A percentile compares a stretch with the other conserved stretches of the same genome.
Conservation (phyloP, 371 early-diverging fungal genomes). For the Rhizopus delemar region DNA sequence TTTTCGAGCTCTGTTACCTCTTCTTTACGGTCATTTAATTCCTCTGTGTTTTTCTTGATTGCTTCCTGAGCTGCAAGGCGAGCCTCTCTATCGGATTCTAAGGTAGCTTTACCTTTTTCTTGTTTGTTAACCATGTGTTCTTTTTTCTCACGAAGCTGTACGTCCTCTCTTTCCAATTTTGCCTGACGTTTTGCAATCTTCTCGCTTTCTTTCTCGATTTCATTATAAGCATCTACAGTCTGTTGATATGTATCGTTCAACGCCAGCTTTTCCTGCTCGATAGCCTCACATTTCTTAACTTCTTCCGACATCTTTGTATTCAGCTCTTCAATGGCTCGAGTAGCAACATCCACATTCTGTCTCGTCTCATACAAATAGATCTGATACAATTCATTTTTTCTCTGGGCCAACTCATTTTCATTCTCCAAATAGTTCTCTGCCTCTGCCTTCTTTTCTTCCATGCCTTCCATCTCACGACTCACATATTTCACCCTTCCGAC, state of each 20-base stretch:
- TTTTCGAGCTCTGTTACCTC: slow-evolving; percentile 68
- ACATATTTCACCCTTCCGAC: slow-evolving; percentile 84
- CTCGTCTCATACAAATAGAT: slow-evolving; percentile 57
- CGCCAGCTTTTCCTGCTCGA: slow-evolving; percentile 58
- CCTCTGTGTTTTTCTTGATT: slow-evolving; percentile 58
- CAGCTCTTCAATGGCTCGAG: slow-evolving; percentile 50
- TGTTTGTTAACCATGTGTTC: slow-evolving; percentile 76
- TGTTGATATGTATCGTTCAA: slow-evolving; percentile 59
- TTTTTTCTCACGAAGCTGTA: slow-evolving; percentile 75
- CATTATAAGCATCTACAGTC: slow-evolving; percentile 66
- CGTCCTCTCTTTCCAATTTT: slow-evolving; percentile 78
- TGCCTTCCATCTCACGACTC: slow-evolving; percentile 75
- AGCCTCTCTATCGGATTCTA: slow-evolving; percentile 60
- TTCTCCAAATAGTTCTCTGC: slow-evolving; percentile 78
- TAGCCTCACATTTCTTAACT: slow-evolving; percentile 50
- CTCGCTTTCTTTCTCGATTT: slow-evolving; percentile 58
- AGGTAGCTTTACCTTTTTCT: slow-evolving; percentile 64
- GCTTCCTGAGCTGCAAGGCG: slow-evolving; percentile 51
- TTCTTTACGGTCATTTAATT: slow-evolving; percentile 47
- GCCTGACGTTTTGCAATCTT: slow-evolving; percentile 62
- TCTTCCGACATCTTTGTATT: slow-evolving; percentile 61
- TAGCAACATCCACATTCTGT: slow-evolving; percentile 46
- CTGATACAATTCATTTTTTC: slow-evolving; percentile 80
- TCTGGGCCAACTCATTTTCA: slow-evolving; percentile 76
- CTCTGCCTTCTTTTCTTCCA: slow-evolving; percentile 82